phyloP scores from a whole-genome alignment of 345 rosid species.

The Euphorbia peplus region DNA sequence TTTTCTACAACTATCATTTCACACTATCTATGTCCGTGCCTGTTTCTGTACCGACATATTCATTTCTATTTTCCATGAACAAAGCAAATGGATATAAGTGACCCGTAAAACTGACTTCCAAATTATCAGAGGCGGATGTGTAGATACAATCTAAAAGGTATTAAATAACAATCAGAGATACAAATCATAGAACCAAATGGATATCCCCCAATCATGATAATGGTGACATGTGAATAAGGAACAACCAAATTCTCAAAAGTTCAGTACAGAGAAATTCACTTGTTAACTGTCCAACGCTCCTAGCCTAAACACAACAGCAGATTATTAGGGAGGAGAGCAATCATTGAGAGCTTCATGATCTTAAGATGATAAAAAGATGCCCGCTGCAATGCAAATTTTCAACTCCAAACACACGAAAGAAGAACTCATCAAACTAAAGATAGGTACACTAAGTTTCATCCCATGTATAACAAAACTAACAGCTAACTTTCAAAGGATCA shows the following conservation, averaged over 20 bases:
- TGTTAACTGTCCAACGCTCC: too few species aligned
- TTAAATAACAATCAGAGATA: background rate
- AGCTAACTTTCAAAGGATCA: too few species aligned
- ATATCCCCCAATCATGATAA: background rate
- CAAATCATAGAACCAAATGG: background rate
- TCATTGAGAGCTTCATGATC: too few species aligned
- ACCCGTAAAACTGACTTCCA: background rate
- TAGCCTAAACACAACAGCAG: too few species aligned
- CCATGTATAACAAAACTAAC: background rate
- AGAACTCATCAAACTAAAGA: background rate
- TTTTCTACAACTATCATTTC: too few species aligned
- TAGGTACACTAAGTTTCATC: background rate
- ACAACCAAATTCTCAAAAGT: background rate
- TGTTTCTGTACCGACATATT: too few species aligned
- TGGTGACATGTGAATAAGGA: background rate
- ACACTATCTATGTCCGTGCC: too few species aligned
- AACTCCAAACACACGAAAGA: too few species aligned
- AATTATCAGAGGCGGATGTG: background rate
- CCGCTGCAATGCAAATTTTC: background rate
- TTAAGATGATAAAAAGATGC: too few species aligned
- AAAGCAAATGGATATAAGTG: background rate
- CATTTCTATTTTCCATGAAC: too few species aligned
- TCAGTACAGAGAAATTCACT: background rate
- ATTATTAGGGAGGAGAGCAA: too few species aligned
- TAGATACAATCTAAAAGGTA: background rate